Conservation (phyloP, 805 yeast genomes). For the Torulaspora indica region DNA sequence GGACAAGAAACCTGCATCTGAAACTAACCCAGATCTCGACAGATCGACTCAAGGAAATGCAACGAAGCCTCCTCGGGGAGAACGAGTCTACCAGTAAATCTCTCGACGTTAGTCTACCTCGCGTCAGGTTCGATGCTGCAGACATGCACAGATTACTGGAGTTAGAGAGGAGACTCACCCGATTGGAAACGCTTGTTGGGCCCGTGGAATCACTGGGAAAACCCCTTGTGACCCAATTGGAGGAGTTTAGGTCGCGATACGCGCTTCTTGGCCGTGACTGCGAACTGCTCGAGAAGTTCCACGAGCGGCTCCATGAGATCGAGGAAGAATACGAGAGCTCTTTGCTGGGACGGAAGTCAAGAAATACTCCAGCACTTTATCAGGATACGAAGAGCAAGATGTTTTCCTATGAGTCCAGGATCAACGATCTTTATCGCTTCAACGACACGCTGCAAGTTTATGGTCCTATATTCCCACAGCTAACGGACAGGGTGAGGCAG, state of each 20-base stretch:
- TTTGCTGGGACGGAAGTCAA: conserved; percentile 16
- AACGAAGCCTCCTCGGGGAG: background rate
- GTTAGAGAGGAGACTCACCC: conserved; percentile 19
- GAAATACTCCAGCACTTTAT: conserved; percentile 9
- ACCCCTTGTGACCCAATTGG: conserved; percentile 25
- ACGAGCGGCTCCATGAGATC: conserved; percentile 22
- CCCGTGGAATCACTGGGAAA: conserved; percentile 9
- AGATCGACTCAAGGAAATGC: background rate
- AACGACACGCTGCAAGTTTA: conserved; percentile 19
- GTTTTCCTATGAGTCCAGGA: conserved; percentile 22
- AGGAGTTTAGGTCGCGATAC: conserved; percentile 31
- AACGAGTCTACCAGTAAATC: background rate
- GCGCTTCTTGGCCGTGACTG: conserved; percentile 29
- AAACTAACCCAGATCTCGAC: background rate
- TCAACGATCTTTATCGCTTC: conserved; percentile 25
- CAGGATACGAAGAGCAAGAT: conserved; percentile 16
- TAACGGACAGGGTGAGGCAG: conserved; percentile 28
- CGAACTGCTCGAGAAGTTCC: conserved; percentile 20
- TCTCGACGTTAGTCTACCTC: conserved; percentile 1
- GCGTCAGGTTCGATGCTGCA: conserved; percentile 8
- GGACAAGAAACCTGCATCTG: conserved; percentile 2
- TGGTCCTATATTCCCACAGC: conserved; percentile 25
- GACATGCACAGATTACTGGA: conserved; percentile 11
- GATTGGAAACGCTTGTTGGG: conserved; percentile 22
- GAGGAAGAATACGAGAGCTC: conserved; percentile 29